phyloP scores from a whole-genome alignment of 1,284 basidiomycete genomes.

The Bondarzewia mesenterica region DNA sequence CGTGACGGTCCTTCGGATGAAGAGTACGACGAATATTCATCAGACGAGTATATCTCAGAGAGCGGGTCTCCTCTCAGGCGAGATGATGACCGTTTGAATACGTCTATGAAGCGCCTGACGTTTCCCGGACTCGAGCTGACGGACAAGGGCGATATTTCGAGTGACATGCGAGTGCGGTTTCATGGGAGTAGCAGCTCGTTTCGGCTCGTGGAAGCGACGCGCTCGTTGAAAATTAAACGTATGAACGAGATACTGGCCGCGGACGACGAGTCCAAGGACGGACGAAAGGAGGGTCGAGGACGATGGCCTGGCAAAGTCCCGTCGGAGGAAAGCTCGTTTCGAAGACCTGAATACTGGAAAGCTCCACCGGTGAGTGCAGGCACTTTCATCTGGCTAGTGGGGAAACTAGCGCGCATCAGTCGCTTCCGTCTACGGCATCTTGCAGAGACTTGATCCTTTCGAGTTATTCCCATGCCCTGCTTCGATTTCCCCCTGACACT shows the following conservation, averaged over 20 bases:
- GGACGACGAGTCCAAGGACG: neutral
- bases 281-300: too few relatives aligned
- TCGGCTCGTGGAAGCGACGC: constrained; percentile 38
- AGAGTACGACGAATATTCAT: neutral
- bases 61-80: constrained; percentile 10
- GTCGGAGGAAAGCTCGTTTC: constrained; percentile 6
- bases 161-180: constrained; percentile 37
- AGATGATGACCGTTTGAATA: constrained; percentile 15
- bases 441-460: too few relatives aligned
- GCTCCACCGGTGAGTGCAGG: constrained; percentile 25
- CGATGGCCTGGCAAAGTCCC: too few relatives aligned
- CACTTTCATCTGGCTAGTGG: too few relatives aligned
- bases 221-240: constrained; percentile 39
- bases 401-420: too few relatives aligned
- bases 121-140: constrained; percentile 28
- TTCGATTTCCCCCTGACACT: neutral
- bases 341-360: constrained; percentile 25
- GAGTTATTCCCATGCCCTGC: neutral
- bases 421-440: too few relatives aligned
- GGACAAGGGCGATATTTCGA: constrained; percentile 14
- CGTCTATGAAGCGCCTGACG: constrained; percentile 26
- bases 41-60: constrained; percentile 3
- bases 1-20: neutral
- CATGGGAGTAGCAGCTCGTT: constrained; percentile 47
- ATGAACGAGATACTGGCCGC: constrained; percentile 13